Percentiles rank a stretch among this genome's conserved stretches.
Conservation (phyloP, 1,284 basidiomycete species). For the Sporisorium reilianum region DNA sequence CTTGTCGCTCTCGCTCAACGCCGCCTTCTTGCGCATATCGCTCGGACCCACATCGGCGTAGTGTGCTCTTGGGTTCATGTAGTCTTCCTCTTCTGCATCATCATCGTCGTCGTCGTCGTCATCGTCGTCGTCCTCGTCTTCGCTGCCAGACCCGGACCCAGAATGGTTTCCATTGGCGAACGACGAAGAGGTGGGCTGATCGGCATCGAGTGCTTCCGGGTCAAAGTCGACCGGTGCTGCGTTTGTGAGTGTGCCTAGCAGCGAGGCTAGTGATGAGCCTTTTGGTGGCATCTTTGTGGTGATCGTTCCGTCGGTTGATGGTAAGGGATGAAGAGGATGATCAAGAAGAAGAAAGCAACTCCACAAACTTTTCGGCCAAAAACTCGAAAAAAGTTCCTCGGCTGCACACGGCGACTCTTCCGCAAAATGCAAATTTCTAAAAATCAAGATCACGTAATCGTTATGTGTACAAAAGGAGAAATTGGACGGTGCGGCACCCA, state of each 20-base stretch:
- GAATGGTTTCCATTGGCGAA: constrained; percentile 9
- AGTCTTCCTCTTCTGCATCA: constrained; percentile 27
- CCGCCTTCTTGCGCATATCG: constrained; percentile 54
- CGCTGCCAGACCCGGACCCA: constrained; percentile 14
- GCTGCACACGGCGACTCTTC: constrained; percentile 9
- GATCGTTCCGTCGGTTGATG: neutral
- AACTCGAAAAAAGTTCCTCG: constrained; percentile 1
- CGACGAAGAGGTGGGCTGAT: constrained; percentile 25
- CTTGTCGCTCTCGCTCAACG: constrained; percentile 52
- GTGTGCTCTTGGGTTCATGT: constrained; percentile 49
- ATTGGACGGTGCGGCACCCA: constrained; percentile 11
- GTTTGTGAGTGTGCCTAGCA: constrained; percentile 41
- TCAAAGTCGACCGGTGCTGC: constrained; percentile 50
- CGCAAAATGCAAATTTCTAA: constrained; percentile 9
- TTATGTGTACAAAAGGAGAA: constrained; percentile 20
- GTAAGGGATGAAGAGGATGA: neutral
- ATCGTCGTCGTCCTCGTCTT: constrained; percentile 18
- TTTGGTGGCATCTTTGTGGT: constrained; percentile 36
- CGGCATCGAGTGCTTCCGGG: constrained; percentile 41
- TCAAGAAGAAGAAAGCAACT: neutral
- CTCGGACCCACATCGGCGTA: constrained; percentile 56
- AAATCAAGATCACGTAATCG: constrained; percentile 39
- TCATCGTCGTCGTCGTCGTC: constrained; percentile 27
- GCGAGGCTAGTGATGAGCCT: constrained; percentile 32
- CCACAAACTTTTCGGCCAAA: neutral